Percentiles rank a stretch among this genome's conserved stretches.
These are phyloP conservation scores for Cyclotella choctawhatcheeana DNA, from an alignment of 108 stramenopile genomes.

Conservation along the genomic window DNA sequence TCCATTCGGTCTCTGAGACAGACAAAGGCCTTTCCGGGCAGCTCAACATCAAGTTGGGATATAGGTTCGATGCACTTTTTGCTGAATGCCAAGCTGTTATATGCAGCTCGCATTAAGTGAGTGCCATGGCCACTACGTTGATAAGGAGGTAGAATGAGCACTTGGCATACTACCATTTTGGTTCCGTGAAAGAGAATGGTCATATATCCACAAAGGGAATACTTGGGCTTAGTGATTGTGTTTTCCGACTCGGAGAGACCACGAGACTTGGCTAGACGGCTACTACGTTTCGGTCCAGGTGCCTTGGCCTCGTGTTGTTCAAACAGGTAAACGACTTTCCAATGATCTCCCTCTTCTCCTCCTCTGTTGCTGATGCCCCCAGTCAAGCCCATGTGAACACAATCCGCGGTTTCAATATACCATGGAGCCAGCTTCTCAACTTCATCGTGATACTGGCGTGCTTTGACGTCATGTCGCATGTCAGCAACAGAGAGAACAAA, in stretches of 20 bases:
- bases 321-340: constrained; percentile 82
- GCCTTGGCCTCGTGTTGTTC: constrained; percentile 43
- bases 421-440: constrained; percentile 73
- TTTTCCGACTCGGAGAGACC: background rate
- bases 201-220: constrained; percentile 76
- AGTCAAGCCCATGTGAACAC: constrained; percentile 57
- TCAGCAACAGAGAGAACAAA: constrained; percentile 73
- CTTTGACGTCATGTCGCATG: constrained; percentile 32
- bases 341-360: constrained; percentile 55
- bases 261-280: background rate
- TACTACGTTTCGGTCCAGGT: background rate
- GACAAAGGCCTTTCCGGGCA: constrained; percentile 75
- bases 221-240: constrained; percentile 20
- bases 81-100: constrained; percentile 23
- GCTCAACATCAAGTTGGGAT: constrained; percentile 79
- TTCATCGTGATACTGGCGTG: constrained; percentile 59
- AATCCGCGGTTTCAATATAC: constrained; percentile 83
- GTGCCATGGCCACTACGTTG: constrained; percentile 85
- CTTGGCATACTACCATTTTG: constrained; percentile 70
- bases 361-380: constrained; percentile 25
- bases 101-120: constrained; percentile 56
- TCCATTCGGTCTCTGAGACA: constrained; percentile 70
- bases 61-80: constrained; percentile 16
- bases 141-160: constrained; percentile 73
- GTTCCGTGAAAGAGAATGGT: constrained; percentile 49